Conservation (phyloP, 2,329 filamentous ascomycete species). For the Aspergillus ruber region DNA sequence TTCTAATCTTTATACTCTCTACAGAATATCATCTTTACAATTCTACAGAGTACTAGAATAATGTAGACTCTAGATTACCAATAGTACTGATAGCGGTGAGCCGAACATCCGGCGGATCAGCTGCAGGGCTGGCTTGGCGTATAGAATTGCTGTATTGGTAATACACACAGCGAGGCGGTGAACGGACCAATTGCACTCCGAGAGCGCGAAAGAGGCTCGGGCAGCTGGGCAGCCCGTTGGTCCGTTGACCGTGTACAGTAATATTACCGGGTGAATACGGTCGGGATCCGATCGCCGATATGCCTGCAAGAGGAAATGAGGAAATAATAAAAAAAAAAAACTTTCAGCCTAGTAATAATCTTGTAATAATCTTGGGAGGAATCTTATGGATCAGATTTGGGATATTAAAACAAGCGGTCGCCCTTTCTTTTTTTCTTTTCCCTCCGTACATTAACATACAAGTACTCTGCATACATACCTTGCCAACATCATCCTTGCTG, state of each 20-base stretch:
- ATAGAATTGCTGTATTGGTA: too few relatives aligned
- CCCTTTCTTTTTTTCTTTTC: background rate
- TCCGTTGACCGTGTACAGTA: background rate
- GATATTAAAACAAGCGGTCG: background rate
- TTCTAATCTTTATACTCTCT: too few relatives aligned
- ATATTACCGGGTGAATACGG: background rate
- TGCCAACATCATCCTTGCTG: background rate
- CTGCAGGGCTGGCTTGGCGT: too few relatives aligned
- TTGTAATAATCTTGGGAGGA: too few relatives aligned
- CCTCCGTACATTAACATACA: background rate
- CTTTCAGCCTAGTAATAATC: slow-evolving; percentile 1
- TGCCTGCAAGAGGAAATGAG: background rate
- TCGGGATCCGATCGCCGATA: slow-evolving; percentile 1
- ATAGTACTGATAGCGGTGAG: too few relatives aligned
- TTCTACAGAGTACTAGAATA: too few relatives aligned
- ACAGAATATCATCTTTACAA: too few relatives aligned
- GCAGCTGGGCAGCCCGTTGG: background rate
- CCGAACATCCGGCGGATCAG: too few relatives aligned
- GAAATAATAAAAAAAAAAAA: slow-evolving; percentile 7
- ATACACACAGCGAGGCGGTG: background rate
- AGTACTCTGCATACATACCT: background rate
- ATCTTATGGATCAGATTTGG: background rate
- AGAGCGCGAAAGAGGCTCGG: too few relatives aligned
- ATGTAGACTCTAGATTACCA: too few relatives aligned
- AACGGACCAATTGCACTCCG: background rate